These are phyloP conservation scores for peach (Prunus persica) DNA, from an alignment of 306 rosid species.

Conservation along the genomic window DNA sequence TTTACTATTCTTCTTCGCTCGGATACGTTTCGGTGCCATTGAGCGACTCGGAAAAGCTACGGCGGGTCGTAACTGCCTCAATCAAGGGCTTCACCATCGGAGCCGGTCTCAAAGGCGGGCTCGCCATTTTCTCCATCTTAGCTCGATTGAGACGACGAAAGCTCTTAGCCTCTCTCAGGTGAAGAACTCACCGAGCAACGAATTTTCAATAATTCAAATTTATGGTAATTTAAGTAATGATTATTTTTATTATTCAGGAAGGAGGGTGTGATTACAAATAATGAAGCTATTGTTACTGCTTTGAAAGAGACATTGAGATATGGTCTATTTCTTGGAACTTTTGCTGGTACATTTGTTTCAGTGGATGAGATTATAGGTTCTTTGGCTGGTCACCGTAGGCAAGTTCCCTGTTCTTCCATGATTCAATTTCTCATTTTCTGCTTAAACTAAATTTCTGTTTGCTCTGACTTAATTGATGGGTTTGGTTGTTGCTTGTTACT, in stretches of 20 bases:
- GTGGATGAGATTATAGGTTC: slow-evolving; percentile 73
- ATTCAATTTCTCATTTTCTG: background rate
- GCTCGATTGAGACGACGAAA: slow-evolving; percentile 64
- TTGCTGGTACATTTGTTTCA: slow-evolving; percentile 86
- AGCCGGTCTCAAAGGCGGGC: slow-evolving; percentile 94
- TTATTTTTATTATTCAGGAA: slow-evolving; percentile 34
- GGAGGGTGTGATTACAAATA: slow-evolving; percentile 54
- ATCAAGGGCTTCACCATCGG: slow-evolving; percentile 89
- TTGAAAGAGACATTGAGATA: slow-evolving; percentile 90
- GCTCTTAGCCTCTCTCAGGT: slow-evolving; percentile 57
- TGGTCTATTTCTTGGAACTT: slow-evolving; percentile 86
- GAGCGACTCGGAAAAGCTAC: slow-evolving; percentile 59
- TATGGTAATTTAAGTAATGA: background rate
- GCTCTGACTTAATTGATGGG: slow-evolving; percentile 27
- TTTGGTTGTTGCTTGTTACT: slow-evolving; percentile 12
- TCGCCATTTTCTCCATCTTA: slow-evolving; percentile 83
- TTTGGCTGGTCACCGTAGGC: slow-evolving; percentile 88
- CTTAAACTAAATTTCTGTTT: background rate
- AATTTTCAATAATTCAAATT: background rate
- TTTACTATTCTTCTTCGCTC: slow-evolving; percentile 26
- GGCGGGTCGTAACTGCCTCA: slow-evolving; percentile 61
- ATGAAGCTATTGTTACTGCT: slow-evolving; percentile 61
- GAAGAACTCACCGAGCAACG: background rate
- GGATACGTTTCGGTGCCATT: slow-evolving; percentile 30
- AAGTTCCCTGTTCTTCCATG: slow-evolving; percentile 41